Base-by-base conservation (phyloP, 2,329 filamentous ascomycete genomes). In the Neoascochyta sp. region DNA sequence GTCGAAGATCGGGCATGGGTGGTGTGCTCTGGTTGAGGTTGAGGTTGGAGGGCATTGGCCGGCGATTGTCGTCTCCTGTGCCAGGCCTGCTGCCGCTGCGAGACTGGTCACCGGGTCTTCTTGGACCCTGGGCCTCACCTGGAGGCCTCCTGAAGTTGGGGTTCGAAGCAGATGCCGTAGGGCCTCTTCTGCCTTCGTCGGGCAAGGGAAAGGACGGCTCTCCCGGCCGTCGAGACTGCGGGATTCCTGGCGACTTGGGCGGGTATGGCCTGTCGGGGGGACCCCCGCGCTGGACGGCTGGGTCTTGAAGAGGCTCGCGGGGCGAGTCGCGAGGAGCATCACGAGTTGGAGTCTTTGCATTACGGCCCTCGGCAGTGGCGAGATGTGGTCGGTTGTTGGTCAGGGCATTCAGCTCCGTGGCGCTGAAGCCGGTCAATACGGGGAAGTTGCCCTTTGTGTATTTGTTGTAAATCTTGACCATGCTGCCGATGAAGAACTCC, bases 401-500 rank as follows among this genome's bases (percentile, higher is more conserved):
- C 24, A 96, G 76, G 47, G 82, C 74, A 29, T 90, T 86, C 38
- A 83, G 70, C 65, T 95, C 88, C 38, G 75, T 77, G 29, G 78
- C 73, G 48, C 90, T 86, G 58, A 98, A 96, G 6, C 90, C 90
- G 32, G 77, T 69, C 29, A 98, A 71, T 36, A 84, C 76, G 2
- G 92, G 92, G 17, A 79, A 66, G 52, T 81, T 83, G 9, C 50
- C 50, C 35, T 54, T 55, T 1, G 92, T 96, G 59, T 96, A 98
- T 65, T 96, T 98, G 51, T 81, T 81, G 62, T 86, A 98, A 45
- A 98, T 95, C 65, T 96, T 98, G 56, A 96, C 80, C 48, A 96
- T 67, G 63, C 89, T 95, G 18, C 86, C 88, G 53, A 98, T 92
- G 64, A 98, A 98, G 67, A 96, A 96, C 59, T 95, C 90, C 71